Evolutionary conservation across 495 filamentous ascomycete species (phyloP), one percentile per base, ranked within the genome.

Genomic region (Penicillium parvum): DNA sequence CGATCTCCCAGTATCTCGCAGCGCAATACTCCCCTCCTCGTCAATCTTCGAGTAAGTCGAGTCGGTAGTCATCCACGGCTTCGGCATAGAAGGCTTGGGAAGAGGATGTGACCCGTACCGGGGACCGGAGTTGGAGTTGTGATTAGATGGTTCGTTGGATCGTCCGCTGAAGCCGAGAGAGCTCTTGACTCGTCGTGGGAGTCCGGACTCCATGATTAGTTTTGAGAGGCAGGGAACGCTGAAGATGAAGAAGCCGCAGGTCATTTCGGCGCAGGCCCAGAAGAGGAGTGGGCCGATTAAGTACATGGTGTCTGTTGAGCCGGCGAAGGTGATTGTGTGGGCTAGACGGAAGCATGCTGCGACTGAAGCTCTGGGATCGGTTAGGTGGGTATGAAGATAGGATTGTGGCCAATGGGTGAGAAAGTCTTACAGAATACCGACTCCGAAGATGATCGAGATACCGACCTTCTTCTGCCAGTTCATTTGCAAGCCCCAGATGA

Each of bases 391-490:
- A 30, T 30, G 1, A 41, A 22, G 16, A 30, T 36, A 25, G 21
- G n/a, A n/a, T n/a, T 3, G 8, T 15, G 28, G n/a, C 6, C 19
- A n/a, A 18, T n/a, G 2, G 4, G 15, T 26, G 44, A 14, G 16
- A 33, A 18, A 19, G 15, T 45, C 66, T 55, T 27, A 71, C 66
- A 67, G 35, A 28, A 67, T 37, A 30, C 70, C 70, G 17, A 65
- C 40, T 17, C 65, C 61, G 40, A 75, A 65, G 38, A 75, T 64
- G 16, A 68, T 37, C 1, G 64, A 71, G 4, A 75, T 40, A 5
- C 68, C 69, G 19, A 68, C n/a, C 36, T 65, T 71, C 35, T 71
- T 67, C 14, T 49, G 46, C 27, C 55, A 42, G 19, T 48, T 60
- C 37, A 75, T 55, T 15, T 63, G 54, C 30, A 73, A 43, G 1